Conservation (phyloP, 2,329 filamentous ascomycete species). For the Colletotrichum camelliae region DNA sequence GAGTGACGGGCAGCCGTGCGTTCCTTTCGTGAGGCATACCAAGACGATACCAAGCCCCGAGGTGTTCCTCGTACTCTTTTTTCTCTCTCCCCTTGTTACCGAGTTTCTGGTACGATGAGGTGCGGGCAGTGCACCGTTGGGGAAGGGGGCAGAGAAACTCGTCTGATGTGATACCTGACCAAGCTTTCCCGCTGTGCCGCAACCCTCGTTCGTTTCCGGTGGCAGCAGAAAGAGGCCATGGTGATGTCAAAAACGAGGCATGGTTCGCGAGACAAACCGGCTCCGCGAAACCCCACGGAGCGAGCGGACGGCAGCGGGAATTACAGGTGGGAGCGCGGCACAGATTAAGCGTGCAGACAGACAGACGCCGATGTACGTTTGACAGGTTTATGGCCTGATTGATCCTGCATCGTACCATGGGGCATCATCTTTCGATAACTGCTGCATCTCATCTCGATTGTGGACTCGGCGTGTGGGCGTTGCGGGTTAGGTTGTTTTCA, state of each 20-base stretch:
- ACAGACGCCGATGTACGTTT: background rate
- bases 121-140: background rate
- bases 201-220: background rate
- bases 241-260: background rate
- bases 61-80: background rate
- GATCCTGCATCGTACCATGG: background rate
- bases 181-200: background rate
- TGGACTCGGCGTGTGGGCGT: background rate
- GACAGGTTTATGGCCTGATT: conserved; percentile 2
- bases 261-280: background rate
- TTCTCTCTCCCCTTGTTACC: background rate
- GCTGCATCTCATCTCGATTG: background rate
- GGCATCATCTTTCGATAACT: background rate
- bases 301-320: background rate
- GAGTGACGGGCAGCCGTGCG: background rate
- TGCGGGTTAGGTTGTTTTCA: background rate
- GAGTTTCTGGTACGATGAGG: background rate
- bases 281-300: background rate
- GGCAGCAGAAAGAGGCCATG: background rate
- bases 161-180: conserved; percentile 9
- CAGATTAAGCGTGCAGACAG: background rate
- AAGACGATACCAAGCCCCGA: background rate
- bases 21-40: background rate
- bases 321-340: background rate
- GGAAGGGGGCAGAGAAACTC: background rate